Base-by-base conservation (phyloP, 768 basidiomycete genomes). In the Amanita inopinata region DNA sequence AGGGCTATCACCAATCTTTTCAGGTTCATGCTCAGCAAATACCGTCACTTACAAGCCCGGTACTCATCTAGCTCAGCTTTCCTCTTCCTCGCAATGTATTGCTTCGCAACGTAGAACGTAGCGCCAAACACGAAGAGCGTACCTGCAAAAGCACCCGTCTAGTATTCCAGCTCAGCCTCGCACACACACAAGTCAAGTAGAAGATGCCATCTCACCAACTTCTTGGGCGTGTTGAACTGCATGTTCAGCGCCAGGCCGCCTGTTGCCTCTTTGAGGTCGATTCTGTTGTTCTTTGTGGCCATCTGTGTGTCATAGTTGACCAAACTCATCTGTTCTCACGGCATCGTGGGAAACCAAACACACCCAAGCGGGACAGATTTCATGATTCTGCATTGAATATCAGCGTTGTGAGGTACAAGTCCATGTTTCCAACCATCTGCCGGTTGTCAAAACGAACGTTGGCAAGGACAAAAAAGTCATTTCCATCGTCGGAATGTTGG, bases 91-190 rank as follows among this genome's bases (percentile, higher is more conserved):
- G 51, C 48, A 25, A 66, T 60, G 17, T 47, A 50, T 38, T 54
- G 53, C 49, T 63, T 67, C 7, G 60, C 62, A 7, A 54, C 33
- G 42, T 64, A 65, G 23, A 66, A 58, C 0, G 58, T 49, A 3
- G 55, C 43, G 9, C 61, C 64, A 24, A 59, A 58, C 11, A 60
- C 47, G 3, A 56, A 33, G 11, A 66, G 53, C 3, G 53, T 53
- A 4, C 61, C 61, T 33, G 54, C 46, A 28, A 65, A 63, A 15
- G 53, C 57, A 4, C 52, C 40, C 54, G 64, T 66, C 49, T 34
- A 41, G 14, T 6, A 7, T 25, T 2, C n/a, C 1, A 10, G 9
- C 11, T 27, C 11, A 34, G 18, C 27, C 22, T 1, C 7, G 3
- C n/a, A 15, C 4, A 2, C n/a, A n/a, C n/a, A n/a, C n/a, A n/a